A percentile compares a stretch with the other conserved stretches of the same genome.
These are phyloP conservation scores for Ophiosphaerella narmari DNA, from an alignment of 2,329 filamentous ascomycete species.

Conservation along the genomic window DNA sequence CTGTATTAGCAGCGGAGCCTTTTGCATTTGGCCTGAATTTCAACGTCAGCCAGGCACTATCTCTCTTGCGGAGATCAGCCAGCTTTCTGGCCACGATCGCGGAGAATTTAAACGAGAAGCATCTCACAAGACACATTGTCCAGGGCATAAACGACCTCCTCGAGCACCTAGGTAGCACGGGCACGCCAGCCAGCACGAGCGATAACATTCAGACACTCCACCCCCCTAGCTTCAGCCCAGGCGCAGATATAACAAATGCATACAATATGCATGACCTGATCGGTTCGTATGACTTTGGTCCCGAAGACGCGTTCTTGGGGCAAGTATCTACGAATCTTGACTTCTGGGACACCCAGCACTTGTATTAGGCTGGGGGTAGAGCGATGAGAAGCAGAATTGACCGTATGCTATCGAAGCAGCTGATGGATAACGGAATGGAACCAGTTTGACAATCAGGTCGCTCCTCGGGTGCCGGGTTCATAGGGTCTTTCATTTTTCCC, in stretches of 20 bases:
- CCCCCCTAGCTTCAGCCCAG: no score
- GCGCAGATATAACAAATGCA: constrained; percentile 12
- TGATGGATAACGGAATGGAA: no score
- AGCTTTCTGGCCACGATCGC: constrained; percentile 34
- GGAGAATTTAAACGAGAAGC: constrained; percentile 36
- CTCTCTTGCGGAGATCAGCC: constrained; percentile 29
- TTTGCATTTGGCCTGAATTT: constrained; percentile 36
- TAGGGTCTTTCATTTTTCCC: no score
- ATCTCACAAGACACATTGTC: constrained; percentile 35
- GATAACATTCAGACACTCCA: not conserved
- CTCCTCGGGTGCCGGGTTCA: no score
- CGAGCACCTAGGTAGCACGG: constrained; percentile 29
- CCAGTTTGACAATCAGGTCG: no score
- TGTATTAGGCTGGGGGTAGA: constrained; percentile 9
- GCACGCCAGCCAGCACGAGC: constrained; percentile 19
- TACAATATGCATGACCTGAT: constrained; percentile 38
- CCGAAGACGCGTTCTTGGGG: constrained; percentile 38
- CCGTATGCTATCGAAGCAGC: no score
- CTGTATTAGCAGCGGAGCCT: constrained; percentile 30
- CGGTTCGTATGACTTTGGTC: constrained; percentile 39
- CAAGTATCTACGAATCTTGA: constrained; percentile 36
- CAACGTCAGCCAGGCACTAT: constrained; percentile 36
- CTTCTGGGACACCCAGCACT: constrained; percentile 34
- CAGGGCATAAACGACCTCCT: constrained; percentile 35
- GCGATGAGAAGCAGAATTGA: no score